Evolutionary conservation across 2,329 filamentous ascomycete genomes (phyloP).

Genomic region (Teratosphaeria gauchensis): DNA sequence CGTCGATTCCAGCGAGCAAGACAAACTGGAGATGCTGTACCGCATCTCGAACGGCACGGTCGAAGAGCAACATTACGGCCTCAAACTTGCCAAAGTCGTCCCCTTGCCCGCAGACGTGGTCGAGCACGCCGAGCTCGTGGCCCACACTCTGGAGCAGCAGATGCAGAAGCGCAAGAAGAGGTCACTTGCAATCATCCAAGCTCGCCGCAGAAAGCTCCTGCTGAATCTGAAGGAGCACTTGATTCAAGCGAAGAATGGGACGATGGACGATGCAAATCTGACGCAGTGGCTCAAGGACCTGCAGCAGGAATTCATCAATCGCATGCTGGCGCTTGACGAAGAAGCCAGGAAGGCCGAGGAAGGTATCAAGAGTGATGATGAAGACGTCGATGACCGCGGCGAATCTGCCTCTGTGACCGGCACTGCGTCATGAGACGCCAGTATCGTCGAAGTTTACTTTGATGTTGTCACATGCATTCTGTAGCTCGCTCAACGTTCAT

Average conservation of each 20-base stretch:
- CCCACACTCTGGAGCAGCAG: conserved; percentile 50
- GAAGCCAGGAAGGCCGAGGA: conserved; percentile 18
- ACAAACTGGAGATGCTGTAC: conserved; percentile 79
- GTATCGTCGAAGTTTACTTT: background rate
- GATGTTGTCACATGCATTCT: background rate
- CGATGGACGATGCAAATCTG: conserved; percentile 55
- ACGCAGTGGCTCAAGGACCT: conserved; percentile 54
- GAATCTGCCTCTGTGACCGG: background rate
- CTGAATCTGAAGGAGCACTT: conserved; percentile 65
- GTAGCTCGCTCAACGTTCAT: background rate
- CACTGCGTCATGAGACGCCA: background rate
- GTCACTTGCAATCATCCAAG: conserved; percentile 49
- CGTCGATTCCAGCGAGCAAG: conserved; percentile 48
- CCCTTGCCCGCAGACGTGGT: conserved; percentile 62
- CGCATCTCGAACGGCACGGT: conserved; percentile 65
- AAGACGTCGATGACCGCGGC: background rate
- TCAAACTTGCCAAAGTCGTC: conserved; percentile 67
- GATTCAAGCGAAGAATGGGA: conserved; percentile 54
- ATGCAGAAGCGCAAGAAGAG: conserved; percentile 47
- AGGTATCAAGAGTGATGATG: background rate
- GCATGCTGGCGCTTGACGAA: conserved; percentile 60
- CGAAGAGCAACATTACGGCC: conserved; percentile 66
- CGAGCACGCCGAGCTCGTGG: conserved; percentile 56
- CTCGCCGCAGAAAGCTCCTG: conserved; percentile 61
- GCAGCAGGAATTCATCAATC: conserved; percentile 63